Conservation (phyloP, 257 asterid genomes). For the Knoxia roxburghii region DNA sequence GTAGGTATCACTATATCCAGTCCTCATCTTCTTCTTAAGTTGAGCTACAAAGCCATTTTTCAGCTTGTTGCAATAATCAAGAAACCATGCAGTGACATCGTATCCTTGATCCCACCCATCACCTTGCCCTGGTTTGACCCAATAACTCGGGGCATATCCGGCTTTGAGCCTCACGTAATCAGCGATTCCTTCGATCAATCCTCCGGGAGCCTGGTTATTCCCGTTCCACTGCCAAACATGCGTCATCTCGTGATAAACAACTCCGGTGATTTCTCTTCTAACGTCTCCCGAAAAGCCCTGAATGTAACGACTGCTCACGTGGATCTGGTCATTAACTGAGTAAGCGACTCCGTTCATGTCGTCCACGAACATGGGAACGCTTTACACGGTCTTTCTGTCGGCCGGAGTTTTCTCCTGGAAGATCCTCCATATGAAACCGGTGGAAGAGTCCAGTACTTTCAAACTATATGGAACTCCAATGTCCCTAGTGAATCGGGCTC, state of each 20-base stretch:
- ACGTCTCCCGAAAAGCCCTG: constrained; percentile 34
- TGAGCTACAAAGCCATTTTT: constrained; percentile 49
- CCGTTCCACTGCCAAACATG: constrained; percentile 71
- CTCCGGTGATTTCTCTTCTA: constrained; percentile 44
- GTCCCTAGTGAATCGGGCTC: constrained; percentile 36
- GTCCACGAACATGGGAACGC: constrained; percentile 45
- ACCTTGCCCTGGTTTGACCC: constrained; percentile 61
- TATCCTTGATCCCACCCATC: constrained; percentile 62
- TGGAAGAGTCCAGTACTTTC: constrained; percentile 19
- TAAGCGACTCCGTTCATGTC: constrained; percentile 56
- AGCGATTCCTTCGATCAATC: constrained; percentile 47
- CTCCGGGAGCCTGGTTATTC: constrained; percentile 41
- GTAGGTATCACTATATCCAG: constrained; percentile 31
- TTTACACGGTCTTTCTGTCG: constrained; percentile 29
- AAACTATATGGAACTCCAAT: constrained; percentile 35
- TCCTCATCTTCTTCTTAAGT: constrained; percentile 53
- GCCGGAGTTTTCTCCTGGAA: constrained; percentile 37
- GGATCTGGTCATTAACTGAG: constrained; percentile 39
- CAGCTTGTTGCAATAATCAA: constrained; percentile 49
- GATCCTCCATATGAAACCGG: constrained; percentile 32
- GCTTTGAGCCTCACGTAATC: constrained; percentile 60
- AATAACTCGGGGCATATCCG: constrained; percentile 49
- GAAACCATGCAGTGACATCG: constrained; percentile 57
- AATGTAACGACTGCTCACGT: constrained; percentile 47
- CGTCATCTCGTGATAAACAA: constrained; percentile 56